phyloP scores from a whole-genome alignment of 305 asterid genomes.

The Striga hermonthica region DNA sequence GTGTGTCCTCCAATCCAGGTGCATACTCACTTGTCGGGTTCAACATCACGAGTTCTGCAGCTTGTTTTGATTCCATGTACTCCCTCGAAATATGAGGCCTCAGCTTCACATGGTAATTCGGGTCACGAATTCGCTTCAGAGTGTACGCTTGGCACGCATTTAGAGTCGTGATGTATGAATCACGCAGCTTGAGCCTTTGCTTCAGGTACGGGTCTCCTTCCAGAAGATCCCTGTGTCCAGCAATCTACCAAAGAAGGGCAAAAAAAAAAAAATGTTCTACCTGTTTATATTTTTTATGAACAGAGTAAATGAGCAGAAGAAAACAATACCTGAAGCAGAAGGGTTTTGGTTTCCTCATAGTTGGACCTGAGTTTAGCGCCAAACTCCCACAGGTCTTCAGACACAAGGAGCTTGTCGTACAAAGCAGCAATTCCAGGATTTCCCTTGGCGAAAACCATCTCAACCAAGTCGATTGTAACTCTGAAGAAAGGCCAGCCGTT shows the following conservation, averaged over 20 bases:
- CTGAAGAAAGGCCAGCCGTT: conserved; percentile 79
- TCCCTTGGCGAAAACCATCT: conserved; percentile 88
- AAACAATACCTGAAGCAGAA: conserved; percentile 56
- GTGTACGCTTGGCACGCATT: conserved; percentile 87
- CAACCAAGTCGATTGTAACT: conserved; percentile 70
- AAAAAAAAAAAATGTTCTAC: neutral
- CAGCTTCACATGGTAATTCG: conserved; percentile 64
- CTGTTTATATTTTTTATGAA: neutral
- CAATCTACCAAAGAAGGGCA: conserved; percentile 40
- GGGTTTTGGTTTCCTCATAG: conserved; percentile 56
- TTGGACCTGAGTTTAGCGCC: conserved; percentile 55
- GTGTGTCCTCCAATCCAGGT: conserved; percentile 94
- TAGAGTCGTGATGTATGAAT: conserved; percentile 81
- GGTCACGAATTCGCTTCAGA: conserved; percentile 75
- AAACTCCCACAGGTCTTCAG: conserved; percentile 57
- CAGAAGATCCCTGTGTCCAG: conserved; percentile 62
- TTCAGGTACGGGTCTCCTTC: conserved; percentile 95
- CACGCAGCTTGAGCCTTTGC: conserved; percentile 75
- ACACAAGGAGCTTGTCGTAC: conserved; percentile 68
- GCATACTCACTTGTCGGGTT: conserved; percentile 90
- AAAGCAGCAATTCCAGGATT: conserved; percentile 71
- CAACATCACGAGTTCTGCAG: conserved; percentile 68
- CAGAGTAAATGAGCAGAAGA: neutral
- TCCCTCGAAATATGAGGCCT: conserved; percentile 81
- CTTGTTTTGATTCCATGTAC: conserved; percentile 56